Base-by-base conservation (phyloP, 768 basidiomycete species). In the Xerocomellus chrysenteron region DNA sequence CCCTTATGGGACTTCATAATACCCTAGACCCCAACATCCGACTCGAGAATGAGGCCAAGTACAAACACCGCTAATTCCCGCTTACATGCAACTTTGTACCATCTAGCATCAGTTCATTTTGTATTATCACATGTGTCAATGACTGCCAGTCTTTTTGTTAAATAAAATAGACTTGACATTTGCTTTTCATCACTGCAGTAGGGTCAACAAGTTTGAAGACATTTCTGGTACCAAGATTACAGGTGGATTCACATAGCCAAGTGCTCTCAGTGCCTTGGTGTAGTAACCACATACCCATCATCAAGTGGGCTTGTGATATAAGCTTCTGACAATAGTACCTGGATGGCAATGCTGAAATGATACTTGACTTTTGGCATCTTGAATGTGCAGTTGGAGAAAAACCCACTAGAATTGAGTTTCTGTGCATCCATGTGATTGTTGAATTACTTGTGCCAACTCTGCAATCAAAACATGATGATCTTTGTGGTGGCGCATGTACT, bases 1-100 rank as follows among this genome's bases (percentile, higher is more conserved):
- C 96, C 1, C 75, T 98, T 37, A 81, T 98, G 52, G 97, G 97
- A 9, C 78, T 99, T 39, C 89, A 94, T 64, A 98, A 98, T 70
- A 83, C 92, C 45, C 75, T 99, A 65, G 94, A 98, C 71, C 94
- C 96, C 11, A 82, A 86, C 56, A 78, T 89, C 47, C 83, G 85
- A 44, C 79, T 83, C 50, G 94, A 96, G 68, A 89, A 88, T 63
- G 90, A 91, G 62, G 94, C 92, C 51, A 98, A 98, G 74, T 98
- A 98, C 75, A 98, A 98, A 73, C 83, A 86, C 44, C 86, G 83
- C 57, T 87, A 71, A 78, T 56, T 12, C 33, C 54, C n/a, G 45
- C 61, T 49, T 44, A 48, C 44, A 44, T 52, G 12, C 58, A 61
- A 43, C 35, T 37, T 39, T 69, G 65, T 70, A 65, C 59, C 47